Conservation (phyloP, 2,329 filamentous ascomycete species). For the Scopulariopsis brevicaulis region DNA sequence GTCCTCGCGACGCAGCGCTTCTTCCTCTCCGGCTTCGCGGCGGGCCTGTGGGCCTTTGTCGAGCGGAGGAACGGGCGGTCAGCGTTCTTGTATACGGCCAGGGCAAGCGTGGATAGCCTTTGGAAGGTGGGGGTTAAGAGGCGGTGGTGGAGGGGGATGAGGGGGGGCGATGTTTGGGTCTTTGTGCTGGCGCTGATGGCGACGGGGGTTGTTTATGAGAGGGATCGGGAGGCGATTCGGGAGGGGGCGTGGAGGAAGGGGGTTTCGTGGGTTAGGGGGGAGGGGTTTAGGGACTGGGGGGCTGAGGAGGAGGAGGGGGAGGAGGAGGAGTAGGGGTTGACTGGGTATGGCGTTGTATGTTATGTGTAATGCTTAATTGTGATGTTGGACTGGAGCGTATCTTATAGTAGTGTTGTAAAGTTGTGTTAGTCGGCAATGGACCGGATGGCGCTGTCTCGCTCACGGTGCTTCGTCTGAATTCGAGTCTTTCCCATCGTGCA, state of each 20-base stretch:
- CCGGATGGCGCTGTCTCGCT: too few species aligned
- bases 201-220: conserved; percentile 68
- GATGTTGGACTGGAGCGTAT: neutral
- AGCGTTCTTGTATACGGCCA: conserved; percentile 68
- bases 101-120: conserved; percentile 67
- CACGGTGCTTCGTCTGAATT: too few species aligned
- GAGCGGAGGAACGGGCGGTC: conserved; percentile 52
- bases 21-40: conserved; percentile 79
- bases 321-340: conserved; percentile 15
- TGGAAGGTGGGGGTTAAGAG: conserved; percentile 95
- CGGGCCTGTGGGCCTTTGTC: conserved; percentile 75
- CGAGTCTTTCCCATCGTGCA: too few species aligned
- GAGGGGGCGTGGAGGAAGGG: conserved; percentile 60
- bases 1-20: conserved; percentile 75
- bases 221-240: conserved; percentile 54
- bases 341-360: conserved; percentile 9
- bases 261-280: conserved; percentile 61
- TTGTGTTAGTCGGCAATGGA: too few species aligned
- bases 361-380: neutral
- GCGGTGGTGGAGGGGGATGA: conserved; percentile 74
- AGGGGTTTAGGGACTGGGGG: conserved; percentile 62
- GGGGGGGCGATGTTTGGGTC: conserved; percentile 72
- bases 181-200: conserved; percentile 72
- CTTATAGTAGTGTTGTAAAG: too few species aligned
- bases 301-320: conserved; percentile 38